Conservation (phyloP, 2,329 filamentous ascomycete genomes). For the Akanthomyces uredinophilus region DNA sequence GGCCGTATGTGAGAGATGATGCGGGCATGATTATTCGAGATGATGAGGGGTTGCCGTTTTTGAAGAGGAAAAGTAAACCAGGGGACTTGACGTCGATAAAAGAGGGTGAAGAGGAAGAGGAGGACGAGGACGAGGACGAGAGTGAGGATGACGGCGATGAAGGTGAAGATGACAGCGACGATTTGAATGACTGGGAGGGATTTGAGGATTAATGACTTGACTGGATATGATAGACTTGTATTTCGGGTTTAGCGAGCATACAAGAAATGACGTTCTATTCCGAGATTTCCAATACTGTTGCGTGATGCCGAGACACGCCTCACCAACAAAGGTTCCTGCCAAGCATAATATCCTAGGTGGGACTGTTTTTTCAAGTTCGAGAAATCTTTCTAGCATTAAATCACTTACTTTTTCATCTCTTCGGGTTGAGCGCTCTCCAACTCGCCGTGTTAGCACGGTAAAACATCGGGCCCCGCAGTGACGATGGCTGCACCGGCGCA, state of each 20-base stretch:
- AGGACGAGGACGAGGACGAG: slow-evolving; percentile 21
- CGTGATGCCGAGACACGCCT: background rate
- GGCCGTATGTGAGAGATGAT: slow-evolving; percentile 50
- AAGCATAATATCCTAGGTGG: background rate
- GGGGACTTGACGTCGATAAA: slow-evolving; percentile 21
- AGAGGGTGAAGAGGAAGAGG: slow-evolving; percentile 31
- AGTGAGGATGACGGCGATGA: background rate
- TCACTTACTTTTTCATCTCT: background rate
- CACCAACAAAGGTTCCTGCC: background rate
- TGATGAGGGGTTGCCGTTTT: slow-evolving; percentile 32
- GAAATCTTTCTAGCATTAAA: background rate
- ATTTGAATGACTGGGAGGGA: slow-evolving; percentile 16
- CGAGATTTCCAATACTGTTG: background rate
- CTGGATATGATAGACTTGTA: background rate
- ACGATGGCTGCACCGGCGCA: slow-evolving; percentile 4
- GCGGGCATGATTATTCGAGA: slow-evolving; percentile 47
- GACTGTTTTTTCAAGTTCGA: background rate
- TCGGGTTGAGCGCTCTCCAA: too few species aligned
- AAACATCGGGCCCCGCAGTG: slow-evolving; percentile 12
- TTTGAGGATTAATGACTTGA: slow-evolving; percentile 19
- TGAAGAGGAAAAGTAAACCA: slow-evolving; percentile 31
- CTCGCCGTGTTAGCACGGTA: background rate
- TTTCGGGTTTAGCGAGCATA: background rate
- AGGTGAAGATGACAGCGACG: slow-evolving; percentile 9
- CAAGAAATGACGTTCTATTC: background rate